Base-by-base conservation (phyloP, 2,329 filamentous ascomycete species). In the Aspergillus caelatus region DNA sequence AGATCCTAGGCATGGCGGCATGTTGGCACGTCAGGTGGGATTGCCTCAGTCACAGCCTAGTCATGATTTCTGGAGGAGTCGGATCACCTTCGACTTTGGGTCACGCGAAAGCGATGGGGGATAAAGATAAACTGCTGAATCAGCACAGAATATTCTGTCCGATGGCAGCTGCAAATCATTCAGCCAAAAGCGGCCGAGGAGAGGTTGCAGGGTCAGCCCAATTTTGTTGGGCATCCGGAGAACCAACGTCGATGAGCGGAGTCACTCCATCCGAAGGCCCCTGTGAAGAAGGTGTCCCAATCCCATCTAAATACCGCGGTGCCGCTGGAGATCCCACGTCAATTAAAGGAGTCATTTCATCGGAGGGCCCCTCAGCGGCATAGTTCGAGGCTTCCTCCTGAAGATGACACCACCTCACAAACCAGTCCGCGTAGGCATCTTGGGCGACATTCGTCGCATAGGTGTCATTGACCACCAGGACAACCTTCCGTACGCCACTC, bases 351-450 rank as follows among this genome's bases (percentile, higher is more conserved):
- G 39, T 3, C 39, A n/a, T 4, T n/a, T n/a, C 39, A n/a, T 41
- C 39, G 7, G 39, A 8, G 7, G 3, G 2, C 19, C 2, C 8
- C 16, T 41, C 16, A 6, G 4, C 16, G 1, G 16, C 39, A 10
- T 41, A 41, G 9, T 41, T 41, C 16, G 39, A 41, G 39, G 39
- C 39, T n/a, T 8, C 8, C 39, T 41, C 39, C 19, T 41, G 39
- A n/a, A 41, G 39, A 9, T 41, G 36, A 30, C 34, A 45, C 62
- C 62, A 64, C 5, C 55, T n/a, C 41, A 19, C 28, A 41, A 64
- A 55, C 62, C 62, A 64, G 23, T 64, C 48, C 2, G 58, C 48
- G 54, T 58, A 64, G 3, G 45, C 58, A 52, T 64, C 62, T 21
- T 48, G 54, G 8, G 21, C 36, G 9, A 26, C 52, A n/a, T 56